phyloP scores from a whole-genome alignment of 2,329 filamentous ascomycete genomes.

The Neurospora sp. region DNA sequence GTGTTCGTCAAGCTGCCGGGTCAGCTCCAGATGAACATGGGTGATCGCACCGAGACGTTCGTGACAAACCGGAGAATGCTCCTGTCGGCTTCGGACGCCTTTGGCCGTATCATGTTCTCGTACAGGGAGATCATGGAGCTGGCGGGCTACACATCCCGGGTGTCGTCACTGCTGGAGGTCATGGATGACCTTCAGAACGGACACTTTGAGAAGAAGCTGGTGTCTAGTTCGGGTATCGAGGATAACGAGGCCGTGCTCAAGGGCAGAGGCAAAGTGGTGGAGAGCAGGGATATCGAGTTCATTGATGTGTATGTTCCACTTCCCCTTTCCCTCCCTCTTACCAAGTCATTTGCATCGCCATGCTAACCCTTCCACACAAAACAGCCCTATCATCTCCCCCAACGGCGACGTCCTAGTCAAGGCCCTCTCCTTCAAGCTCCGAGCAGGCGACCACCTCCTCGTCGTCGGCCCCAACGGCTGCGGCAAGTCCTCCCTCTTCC shows the following conservation, averaged over 20 bases:
- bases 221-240: conserved; percentile 75
- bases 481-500: conserved; percentile 91
- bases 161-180: conserved; percentile 80
- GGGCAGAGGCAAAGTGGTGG: conserved; percentile 70
- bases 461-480: conserved; percentile 96
- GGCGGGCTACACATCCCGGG: conserved; percentile 87
- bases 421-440: conserved; percentile 77
- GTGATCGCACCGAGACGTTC: conserved; percentile 65
- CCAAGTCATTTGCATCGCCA: neutral
- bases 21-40: conserved; percentile 53
- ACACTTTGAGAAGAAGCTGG: conserved; percentile 91
- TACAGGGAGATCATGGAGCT: conserved; percentile 97
- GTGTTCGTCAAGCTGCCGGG: conserved; percentile 92
- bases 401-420: conserved; percentile 89
- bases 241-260: conserved; percentile 75
- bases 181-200: conserved; percentile 86
- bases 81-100: conserved; percentile 87
- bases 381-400: conserved; percentile 80
- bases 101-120: conserved; percentile 92
- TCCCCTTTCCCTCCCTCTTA: neutral
- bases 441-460: conserved; percentile 78
- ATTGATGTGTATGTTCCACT: conserved; percentile 55
- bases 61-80: conserved; percentile 91
- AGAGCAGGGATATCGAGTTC: conserved; percentile 78
- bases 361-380: neutral